A percentile compares a stretch with the other conserved stretches of the same genome.
Evolutionary conservation across 805 yeast genomes (phyloP).

Genomic region (Hanseniaspora lachancei): DNA sequence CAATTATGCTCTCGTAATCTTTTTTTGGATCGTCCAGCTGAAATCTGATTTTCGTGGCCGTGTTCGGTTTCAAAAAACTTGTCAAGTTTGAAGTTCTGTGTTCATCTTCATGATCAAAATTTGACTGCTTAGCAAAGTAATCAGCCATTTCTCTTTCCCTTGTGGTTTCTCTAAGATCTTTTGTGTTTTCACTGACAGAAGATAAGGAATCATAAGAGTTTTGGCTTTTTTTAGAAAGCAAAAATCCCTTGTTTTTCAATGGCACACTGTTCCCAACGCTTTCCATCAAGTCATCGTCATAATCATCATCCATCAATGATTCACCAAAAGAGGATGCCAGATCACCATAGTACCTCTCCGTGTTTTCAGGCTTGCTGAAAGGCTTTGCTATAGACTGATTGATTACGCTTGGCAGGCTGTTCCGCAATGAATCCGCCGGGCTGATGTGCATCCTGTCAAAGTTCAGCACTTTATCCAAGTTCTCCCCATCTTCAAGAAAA

Average conservation of each 20-base stretch:
- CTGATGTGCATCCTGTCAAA: background rate
- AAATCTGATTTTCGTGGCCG: constrained; percentile 11
- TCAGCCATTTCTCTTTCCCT: background rate
- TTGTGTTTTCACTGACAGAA: background rate
- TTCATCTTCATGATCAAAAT: background rate
- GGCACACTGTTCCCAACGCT: constrained; percentile 5
- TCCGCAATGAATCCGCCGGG: background rate
- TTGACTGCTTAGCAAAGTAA: background rate
- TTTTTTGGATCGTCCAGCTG: constrained; percentile 17
- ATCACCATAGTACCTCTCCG: constrained; percentile 14
- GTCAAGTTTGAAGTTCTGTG: background rate
- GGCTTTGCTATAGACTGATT: background rate
- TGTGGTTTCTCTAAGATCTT: background rate
- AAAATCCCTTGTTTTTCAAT: background rate
- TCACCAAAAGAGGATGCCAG: constrained; percentile 26
- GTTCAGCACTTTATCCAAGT: background rate
- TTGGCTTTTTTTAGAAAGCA: background rate
- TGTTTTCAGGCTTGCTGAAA: background rate
- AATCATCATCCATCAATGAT: constrained; percentile 21
- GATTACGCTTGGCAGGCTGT: background rate
- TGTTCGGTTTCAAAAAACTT: background rate
- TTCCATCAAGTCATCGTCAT: background rate
- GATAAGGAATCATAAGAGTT: background rate
- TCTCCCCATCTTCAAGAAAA: constrained; percentile 5
- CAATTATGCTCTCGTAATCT: background rate